phyloP scores from a whole-genome alignment of 352 stramenopile species.

The Lagenidium giganteum region DNA sequence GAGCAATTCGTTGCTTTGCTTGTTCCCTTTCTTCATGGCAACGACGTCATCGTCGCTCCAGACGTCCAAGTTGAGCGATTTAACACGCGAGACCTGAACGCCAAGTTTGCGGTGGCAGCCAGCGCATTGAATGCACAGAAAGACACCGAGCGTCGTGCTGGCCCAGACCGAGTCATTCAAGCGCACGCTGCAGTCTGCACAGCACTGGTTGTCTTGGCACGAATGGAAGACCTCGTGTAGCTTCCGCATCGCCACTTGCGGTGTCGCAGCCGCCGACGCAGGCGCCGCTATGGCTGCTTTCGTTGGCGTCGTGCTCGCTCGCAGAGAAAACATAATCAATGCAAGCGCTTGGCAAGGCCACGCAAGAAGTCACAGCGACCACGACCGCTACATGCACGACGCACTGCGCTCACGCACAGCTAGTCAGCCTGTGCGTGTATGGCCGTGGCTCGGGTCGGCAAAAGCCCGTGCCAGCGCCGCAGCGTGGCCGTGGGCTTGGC shows the following conservation, averaged over 20 bases:
- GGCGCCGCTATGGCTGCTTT: too few species aligned
- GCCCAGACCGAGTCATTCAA: slow-evolving; percentile 90
- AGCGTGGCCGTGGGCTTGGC: too few species aligned
- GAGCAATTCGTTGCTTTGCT: slow-evolving; percentile 50
- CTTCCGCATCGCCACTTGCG: slow-evolving; percentile 42
- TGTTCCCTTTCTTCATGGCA: slow-evolving; percentile 75
- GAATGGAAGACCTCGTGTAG: slow-evolving; percentile 62
- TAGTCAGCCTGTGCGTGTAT: too few species aligned
- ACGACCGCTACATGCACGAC: too few species aligned
- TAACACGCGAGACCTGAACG: slow-evolving; percentile 90
- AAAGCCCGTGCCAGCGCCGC: too few species aligned
- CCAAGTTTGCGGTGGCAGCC: slow-evolving; percentile 94
- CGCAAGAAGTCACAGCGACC: too few species aligned
- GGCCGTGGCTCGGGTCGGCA: too few species aligned
- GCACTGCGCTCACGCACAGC: too few species aligned
- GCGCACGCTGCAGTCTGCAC: slow-evolving; percentile 67
- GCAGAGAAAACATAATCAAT: too few species aligned
- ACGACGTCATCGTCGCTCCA: slow-evolving; percentile 71
- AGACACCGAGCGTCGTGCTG: slow-evolving; percentile 90
- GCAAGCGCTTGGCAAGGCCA: too few species aligned
- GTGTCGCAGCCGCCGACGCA: slow-evolving; percentile 13
- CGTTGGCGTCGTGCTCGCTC: too few species aligned
- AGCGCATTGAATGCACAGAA: slow-evolving; percentile 95
- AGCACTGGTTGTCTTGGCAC: slow-evolving; percentile 56
- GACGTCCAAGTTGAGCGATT: slow-evolving; percentile 74